These are phyloP conservation scores for Xylariaceae sp. DNA, from an alignment of 2,329 filamentous ascomycete species.

Conservation along the genomic window DNA sequence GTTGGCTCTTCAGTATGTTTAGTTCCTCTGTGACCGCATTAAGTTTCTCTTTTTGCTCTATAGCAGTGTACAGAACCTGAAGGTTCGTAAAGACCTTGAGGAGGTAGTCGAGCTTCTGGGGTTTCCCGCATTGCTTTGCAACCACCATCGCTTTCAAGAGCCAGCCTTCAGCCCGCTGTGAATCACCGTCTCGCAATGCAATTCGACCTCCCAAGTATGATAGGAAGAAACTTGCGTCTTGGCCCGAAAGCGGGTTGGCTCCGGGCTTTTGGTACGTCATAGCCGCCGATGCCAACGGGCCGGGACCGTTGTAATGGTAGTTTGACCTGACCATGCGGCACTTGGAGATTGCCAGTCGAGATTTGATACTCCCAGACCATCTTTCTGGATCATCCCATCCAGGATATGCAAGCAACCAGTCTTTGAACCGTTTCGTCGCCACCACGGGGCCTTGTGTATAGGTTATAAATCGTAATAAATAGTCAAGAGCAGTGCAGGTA, in stretches of 20 bases:
- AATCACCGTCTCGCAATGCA: conserved; percentile 23
- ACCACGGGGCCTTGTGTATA: conserved; percentile 19
- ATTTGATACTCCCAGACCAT: conserved; percentile 16
- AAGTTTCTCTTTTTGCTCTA: conserved; percentile 15
- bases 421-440: conserved; percentile 22
- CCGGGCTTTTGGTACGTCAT: conserved; percentile 17
- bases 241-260: neutral
- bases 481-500: conserved; percentile 28
- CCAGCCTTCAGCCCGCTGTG: conserved; percentile 25
- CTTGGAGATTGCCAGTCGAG: conserved; percentile 9
- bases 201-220: conserved; percentile 27
- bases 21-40: conserved; percentile 17
- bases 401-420: conserved; percentile 23
- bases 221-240: conserved; percentile 22
- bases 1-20: conserved; percentile 2
- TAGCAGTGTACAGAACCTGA: conserved; percentile 25
- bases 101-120: conserved; percentile 16
- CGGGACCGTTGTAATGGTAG: neutral
- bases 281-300: conserved; percentile 1
- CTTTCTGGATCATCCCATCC: conserved; percentile 19
- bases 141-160: conserved; percentile 22
- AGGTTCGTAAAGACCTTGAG: conserved; percentile 24
- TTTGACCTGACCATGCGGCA: neutral
- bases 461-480: conserved; percentile 27
- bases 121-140: conserved; percentile 7